A percentile compares a stretch with the other conserved stretches of the same genome.
These are phyloP conservation scores for Debaryomyces fabryi DNA, from an alignment of 1,139 yeast species.

Conservation along the genomic window DNA sequence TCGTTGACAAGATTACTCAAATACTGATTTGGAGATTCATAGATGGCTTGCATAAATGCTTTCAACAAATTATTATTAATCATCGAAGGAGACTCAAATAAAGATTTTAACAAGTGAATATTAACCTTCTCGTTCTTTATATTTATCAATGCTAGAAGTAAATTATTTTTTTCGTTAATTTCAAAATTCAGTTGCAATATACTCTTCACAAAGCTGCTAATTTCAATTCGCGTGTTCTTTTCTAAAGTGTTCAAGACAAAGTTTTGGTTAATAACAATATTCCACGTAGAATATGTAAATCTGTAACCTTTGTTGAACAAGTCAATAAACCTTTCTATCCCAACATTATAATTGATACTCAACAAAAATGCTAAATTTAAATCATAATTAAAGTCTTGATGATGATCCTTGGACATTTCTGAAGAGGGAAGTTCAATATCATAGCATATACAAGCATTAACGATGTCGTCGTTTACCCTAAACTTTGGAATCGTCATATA, in stretches of 20 bases:
- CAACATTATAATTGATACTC: constrained; percentile 32
- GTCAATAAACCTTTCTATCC: constrained; percentile 30
- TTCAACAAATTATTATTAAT: constrained; percentile 17
- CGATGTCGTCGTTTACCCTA: constrained; percentile 23
- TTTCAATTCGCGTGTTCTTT: constrained; percentile 20
- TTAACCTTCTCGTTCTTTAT: constrained; percentile 33
- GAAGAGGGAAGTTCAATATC: constrained; percentile 11
- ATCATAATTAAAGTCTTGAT: constrained; percentile 17
- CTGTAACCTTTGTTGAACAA: constrained; percentile 32
- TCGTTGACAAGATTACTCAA: constrained; percentile 20
- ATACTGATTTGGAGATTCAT: constrained; percentile 23
- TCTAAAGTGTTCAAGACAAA: constrained; percentile 28
- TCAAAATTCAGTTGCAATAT: constrained; percentile 25
- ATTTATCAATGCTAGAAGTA: constrained; percentile 24
- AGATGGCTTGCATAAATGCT: constrained; percentile 16
- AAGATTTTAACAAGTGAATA: constrained; percentile 25
- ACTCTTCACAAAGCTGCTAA: constrained; percentile 29
- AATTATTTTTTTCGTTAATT: constrained; percentile 15
- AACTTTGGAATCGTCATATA: constrained; percentile 8
- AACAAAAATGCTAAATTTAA: constrained; percentile 34
- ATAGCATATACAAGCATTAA: constrained; percentile 20
- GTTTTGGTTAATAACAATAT: constrained; percentile 32
- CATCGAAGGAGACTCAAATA: constrained; percentile 13
- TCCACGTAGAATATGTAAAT: constrained; percentile 39
- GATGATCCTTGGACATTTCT: background rate